These are phyloP conservation scores for Eimeria maxima DNA, from an alignment of 169 alveolate species.

Conservation along the genomic window DNA sequence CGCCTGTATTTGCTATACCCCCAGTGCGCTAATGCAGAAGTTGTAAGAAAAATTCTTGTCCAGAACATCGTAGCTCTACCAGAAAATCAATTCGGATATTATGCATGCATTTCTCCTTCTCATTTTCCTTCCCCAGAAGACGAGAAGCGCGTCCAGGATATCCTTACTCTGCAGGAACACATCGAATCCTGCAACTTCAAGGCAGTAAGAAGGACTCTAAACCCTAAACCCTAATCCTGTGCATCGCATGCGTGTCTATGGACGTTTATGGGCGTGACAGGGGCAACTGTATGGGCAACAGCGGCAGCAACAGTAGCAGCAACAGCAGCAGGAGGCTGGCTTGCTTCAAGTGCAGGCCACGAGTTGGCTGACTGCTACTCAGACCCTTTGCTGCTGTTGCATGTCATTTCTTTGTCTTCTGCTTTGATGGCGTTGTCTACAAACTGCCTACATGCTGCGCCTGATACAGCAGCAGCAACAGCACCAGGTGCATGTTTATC, in stretches of 20 bases:
- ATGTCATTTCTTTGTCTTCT: no score
- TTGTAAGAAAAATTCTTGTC: conserved; percentile 71
- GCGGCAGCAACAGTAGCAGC: not conserved
- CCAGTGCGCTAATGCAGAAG: conserved; percentile 79
- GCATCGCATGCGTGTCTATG: not conserved
- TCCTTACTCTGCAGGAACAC: conserved; percentile 58
- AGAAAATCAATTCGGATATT: conserved; percentile 69
- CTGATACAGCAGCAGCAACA: not conserved
- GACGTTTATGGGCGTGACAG: not conserved
- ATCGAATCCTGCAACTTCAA: conserved; percentile 76
- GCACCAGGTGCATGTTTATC: not conserved
- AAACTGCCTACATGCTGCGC: not conserved
- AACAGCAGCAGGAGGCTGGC: no score
- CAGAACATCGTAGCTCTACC: conserved; percentile 72
- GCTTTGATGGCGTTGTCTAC: no score
- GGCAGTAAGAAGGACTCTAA: conserved; percentile 14
- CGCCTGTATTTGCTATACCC: conserved; percentile 77
- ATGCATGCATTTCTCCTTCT: conserved; percentile 63
- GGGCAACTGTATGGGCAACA: not conserved
- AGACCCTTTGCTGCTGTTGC: not conserved
- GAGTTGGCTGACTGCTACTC: not conserved
- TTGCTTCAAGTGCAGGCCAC: not conserved
- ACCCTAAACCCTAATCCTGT: not conserved
- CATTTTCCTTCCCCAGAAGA: conserved; percentile 43
- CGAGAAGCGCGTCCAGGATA: conserved; percentile 73